phyloP scores from a whole-genome alignment of 1,139 yeast genomes.

The Yamadazyma dushanensis region DNA sequence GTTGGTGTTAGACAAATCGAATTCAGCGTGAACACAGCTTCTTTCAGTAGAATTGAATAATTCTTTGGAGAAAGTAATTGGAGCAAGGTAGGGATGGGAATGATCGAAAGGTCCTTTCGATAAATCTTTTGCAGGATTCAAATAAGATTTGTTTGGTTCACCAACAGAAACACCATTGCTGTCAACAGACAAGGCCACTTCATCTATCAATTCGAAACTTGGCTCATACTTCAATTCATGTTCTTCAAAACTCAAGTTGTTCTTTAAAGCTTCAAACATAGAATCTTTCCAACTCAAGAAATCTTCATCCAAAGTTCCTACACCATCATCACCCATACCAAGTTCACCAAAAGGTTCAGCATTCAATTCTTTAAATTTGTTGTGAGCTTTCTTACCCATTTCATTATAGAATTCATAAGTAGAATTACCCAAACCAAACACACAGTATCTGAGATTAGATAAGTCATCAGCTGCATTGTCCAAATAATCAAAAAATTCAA shows the following conservation, averaged over 20 bases:
- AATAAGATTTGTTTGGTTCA: slow-evolving; percentile 74
- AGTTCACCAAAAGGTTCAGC: slow-evolving; percentile 69
- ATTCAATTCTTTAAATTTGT: slow-evolving; percentile 56
- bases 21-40: slow-evolving; percentile 87
- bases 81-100: slow-evolving; percentile 81
- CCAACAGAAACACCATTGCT: slow-evolving; percentile 65
- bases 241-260: slow-evolving; percentile 67
- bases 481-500: slow-evolving; percentile 64
- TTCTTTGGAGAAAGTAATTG: slow-evolving; percentile 60
- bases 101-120: slow-evolving; percentile 80
- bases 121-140: slow-evolving; percentile 38
- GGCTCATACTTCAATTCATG: slow-evolving; percentile 80
- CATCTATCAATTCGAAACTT: slow-evolving; percentile 50
- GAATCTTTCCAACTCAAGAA: slow-evolving; percentile 89
- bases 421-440: slow-evolving; percentile 91
- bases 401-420: slow-evolving; percentile 91
- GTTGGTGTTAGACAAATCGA: slow-evolving; percentile 74
- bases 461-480: slow-evolving; percentile 61
- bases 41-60: slow-evolving; percentile 67
- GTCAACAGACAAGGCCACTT: slow-evolving; percentile 26
- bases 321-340: slow-evolving; percentile 95
- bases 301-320: slow-evolving; percentile 94
- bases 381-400: slow-evolving; percentile 63
- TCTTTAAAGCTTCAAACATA: slow-evolving; percentile 65
- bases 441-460: slow-evolving; percentile 62